Evolutionary conservation across 106 monocot species (phyloP).

Genomic region (Iris macrosiphon): DNA sequence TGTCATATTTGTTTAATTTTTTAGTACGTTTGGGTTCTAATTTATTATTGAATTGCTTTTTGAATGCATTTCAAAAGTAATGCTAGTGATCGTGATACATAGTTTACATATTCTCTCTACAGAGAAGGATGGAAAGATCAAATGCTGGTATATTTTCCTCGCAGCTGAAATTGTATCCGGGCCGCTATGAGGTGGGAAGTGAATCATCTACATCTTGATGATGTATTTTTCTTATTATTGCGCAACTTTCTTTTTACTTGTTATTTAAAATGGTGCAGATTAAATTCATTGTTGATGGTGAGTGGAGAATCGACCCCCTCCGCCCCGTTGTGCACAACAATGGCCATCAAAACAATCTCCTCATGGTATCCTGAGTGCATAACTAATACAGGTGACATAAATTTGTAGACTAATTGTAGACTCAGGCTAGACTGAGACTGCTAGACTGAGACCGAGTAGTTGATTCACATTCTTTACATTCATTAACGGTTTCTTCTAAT

Average conservation of each 20-base stretch:
- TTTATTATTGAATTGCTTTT: too few species aligned
- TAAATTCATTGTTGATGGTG: conserved; percentile 92
- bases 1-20: too few species aligned
- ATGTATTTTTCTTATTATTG: neutral
- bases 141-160: conserved; percentile 50
- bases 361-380: conserved; percentile 30
- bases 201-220: neutral
- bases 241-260: neutral
- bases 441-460: neutral
- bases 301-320: conserved; percentile 72
- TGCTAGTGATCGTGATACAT: too few species aligned
- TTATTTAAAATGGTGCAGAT: conserved; percentile 37
- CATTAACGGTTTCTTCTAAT: neutral
- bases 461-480: conserved; percentile 3
- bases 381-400: neutral
- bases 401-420: conserved; percentile 1
- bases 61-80: too few species aligned
- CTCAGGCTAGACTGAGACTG: too few species aligned
- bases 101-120: neutral
- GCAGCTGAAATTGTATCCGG: conserved; percentile 75
- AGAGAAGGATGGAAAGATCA: conserved; percentile 86
- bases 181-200: conserved; percentile 66
- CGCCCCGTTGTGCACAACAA: conserved; percentile 44
- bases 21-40: too few species aligned
- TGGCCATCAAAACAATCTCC: conserved; percentile 73